Evolutionary conservation across 1,284 basidiomycete species (phyloP), one percentile per base, ranked within the genome.

Genomic region (Amylostereum areolatum): DNA sequence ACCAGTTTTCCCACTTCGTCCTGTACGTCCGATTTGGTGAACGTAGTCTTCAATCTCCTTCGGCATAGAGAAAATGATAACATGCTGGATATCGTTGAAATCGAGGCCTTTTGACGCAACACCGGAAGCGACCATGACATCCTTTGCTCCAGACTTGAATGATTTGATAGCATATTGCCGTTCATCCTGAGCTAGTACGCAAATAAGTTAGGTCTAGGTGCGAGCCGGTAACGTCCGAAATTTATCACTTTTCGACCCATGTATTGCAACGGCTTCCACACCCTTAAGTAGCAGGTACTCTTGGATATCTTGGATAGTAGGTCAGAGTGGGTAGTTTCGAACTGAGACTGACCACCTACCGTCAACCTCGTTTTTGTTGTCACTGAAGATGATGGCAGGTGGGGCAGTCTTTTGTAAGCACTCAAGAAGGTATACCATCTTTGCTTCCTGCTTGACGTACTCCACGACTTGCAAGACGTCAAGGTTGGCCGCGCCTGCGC

Each of bases 311-410:
- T 4, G 5, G 55, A 28, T 27, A 25, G 18, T 18, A 2, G 12
- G 27, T 32, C 30, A 52, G 5, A 59, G 51, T 42, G 47, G 29
- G 10, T 8, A 45, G 12, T 29, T 12, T 18, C 18, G n/a, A 24
- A 7, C 43, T 36, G 11, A 46, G 11, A 30, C 33, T 28, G 24
- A 41, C 18, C 9, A 57, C 75, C 58, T 55, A 92, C 92, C 93
- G 65, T 99, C 97, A 24, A 99, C 97, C 65, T 99, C 97, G 62
- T 98, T 98, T 76, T 99, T 99, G 72, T 97, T 98, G 65, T 99
- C 96, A 57, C 90, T 94, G 66, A 99, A 99, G 49, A 99, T 83
- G 66, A 99, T 97, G 48, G 97, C 94, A 0, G 97, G 97, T 9
- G 97, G 97, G 1, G 97, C 88, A 1, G 97, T 99, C 73, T 99